Base-by-base conservation (phyloP, 2,329 filamentous ascomycete species). In the Sporothrix sp. region DNA sequence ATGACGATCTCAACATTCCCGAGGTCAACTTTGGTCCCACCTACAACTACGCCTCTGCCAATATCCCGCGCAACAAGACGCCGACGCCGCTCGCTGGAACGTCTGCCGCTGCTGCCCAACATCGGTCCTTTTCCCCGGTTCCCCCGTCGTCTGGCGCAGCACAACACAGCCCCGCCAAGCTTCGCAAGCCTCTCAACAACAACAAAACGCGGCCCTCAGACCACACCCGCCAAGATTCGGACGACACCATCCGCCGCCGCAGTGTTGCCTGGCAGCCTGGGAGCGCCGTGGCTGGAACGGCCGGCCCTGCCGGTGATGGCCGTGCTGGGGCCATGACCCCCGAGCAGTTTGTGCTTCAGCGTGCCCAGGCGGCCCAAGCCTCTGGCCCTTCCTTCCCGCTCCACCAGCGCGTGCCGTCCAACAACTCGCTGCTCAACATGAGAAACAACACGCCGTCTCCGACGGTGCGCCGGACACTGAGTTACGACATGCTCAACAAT, bases 21-120 rank as follows among this genome's bases (percentile, higher is more conserved):
- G 69, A 75, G 4, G 78, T 95, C 55, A 83, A 96, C 64, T 96
- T 96, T 66, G 91, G 91, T 0, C 87, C 84, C 6, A 95, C 90
- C 0, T 69, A 87, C 58, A 83, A 85, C 53, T 84, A 88, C 52
- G 67, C 62, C 30, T 68, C 66, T 11, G 56, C 60, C 39, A 54
- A 63, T 16, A 52, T 65, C n/a, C 56, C 63, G 2, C 58, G 63
- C 6, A 65, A 56, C 52, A 68, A 66, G 54, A 59, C 61, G 0
- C 62, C 63, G 0, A 51, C 60, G 0, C 58, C 53, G 1, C 56
- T 60, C 23, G 20, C 35, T 9, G 35, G 39, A 10, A 51, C 14
- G 8, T 28, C 11, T 11, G 25, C 37, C 6, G 18, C 51, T 18
- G 48, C 52, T 25, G 25, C 14, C 28, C n/a, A 45, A 18, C 42